Conservation (phyloP, 73 alveolate species). For the Uronychia setigera region DNA sequence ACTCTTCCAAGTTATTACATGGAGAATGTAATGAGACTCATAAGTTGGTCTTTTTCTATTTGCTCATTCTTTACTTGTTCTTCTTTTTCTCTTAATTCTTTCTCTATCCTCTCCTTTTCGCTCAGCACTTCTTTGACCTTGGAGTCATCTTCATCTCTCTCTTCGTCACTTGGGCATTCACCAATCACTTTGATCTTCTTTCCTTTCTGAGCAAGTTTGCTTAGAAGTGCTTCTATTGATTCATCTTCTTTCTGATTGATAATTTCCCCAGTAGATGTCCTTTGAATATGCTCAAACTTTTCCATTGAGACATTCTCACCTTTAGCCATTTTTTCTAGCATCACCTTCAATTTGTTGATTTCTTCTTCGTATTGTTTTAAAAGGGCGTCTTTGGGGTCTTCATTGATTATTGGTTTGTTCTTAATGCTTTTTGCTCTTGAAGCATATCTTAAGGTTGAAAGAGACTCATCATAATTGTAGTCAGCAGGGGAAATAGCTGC, state of each 20-base stretch:
- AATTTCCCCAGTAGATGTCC: neutral
- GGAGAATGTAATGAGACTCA: conserved; percentile 26
- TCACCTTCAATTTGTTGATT: conserved; percentile 63
- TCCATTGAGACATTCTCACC: neutral
- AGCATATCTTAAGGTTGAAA: conserved; percentile 85
- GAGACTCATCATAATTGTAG: conserved; percentile 87
- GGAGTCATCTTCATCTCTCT: neutral
- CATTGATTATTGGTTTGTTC: conserved; percentile 87
- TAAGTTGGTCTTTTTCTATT: conserved; percentile 1
- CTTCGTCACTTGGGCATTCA: neutral
- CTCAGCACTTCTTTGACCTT: neutral
- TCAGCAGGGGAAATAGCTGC: conserved; percentile 89
- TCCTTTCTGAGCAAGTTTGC: conserved; percentile 9
- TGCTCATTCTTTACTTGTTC: neutral
- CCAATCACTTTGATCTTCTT: conserved; percentile 10
- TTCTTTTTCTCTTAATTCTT: neutral
- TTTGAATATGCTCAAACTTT: neutral
- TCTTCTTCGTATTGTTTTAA: conserved; percentile 85
- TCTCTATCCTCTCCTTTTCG: neutral
- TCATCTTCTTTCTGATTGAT: neutral
- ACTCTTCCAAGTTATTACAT: conserved; percentile 66
- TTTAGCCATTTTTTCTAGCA: conserved; percentile 8
- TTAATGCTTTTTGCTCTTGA: conserved; percentile 84
- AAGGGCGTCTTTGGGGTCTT: conserved; percentile 89
- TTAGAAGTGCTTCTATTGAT: neutral